Percentiles rank a stretch among this genome's conserved stretches.
phyloP scores from a whole-genome alignment of 768 basidiomycete genomes.

The Tricholomella constricta region DNA sequence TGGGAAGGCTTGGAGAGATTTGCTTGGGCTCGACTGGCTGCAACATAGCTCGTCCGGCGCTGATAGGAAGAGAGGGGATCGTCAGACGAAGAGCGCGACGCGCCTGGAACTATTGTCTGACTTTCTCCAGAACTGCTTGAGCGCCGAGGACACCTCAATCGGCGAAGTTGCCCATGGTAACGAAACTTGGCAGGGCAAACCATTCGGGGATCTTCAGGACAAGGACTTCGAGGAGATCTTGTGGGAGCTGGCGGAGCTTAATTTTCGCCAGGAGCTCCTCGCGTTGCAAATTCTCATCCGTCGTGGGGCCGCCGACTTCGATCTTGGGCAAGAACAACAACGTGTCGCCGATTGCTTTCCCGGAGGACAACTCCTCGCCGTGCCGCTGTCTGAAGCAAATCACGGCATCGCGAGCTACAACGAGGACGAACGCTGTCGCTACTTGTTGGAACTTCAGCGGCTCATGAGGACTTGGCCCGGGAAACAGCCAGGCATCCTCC shows the following conservation, averaged over 20 bases:
- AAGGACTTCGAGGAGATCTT: slow-evolving; percentile 4
- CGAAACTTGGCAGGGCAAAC: too few species aligned
- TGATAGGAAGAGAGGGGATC: background rate
- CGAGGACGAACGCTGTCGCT: too few species aligned
- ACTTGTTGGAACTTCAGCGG: slow-evolving; percentile 1
- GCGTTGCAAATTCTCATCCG: too few species aligned
- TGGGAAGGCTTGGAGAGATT: too few species aligned
- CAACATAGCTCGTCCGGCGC: background rate
- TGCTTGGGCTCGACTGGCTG: background rate
- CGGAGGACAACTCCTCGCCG: too few species aligned
- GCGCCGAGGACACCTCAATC: slow-evolving; percentile 1
- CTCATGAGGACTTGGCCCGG: slow-evolving; percentile 8
- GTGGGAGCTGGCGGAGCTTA: too few species aligned
- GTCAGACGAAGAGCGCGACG: background rate
- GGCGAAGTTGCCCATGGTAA: background rate
- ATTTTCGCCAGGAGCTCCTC: too few species aligned
- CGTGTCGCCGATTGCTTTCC: too few species aligned
- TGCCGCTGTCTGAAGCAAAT: slow-evolving; percentile 4
- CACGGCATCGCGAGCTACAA: slow-evolving; percentile 8
- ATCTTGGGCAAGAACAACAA: too few species aligned
- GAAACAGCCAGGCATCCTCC: background rate
- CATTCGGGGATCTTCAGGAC: too few species aligned
- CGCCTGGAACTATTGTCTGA: too few species aligned
- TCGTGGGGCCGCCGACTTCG: too few species aligned
- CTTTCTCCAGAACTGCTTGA: background rate